Base-by-base conservation (phyloP, 148 eudicot genomes). In the Rhododendron simsii region DNA sequence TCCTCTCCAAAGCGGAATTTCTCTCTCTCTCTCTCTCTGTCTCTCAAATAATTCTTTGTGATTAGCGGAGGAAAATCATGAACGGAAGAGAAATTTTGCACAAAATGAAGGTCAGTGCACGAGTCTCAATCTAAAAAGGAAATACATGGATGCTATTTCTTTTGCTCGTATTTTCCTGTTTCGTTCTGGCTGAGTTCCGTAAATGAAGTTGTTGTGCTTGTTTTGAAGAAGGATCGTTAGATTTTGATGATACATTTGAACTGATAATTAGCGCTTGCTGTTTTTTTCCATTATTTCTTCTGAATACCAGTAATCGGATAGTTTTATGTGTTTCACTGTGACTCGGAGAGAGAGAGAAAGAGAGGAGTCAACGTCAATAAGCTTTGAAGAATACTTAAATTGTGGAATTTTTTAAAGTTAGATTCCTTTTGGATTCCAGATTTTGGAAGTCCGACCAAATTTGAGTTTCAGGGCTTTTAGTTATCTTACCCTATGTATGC, bases 1-100 rank as follows among this genome's bases (percentile, higher is more conserved):
- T 7, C 28, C 67, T 81, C 45, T 81, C 2, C 23, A 82, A 48
- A n/a, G 33, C 41, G 18, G 37, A 14, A 45, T n/a, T 48, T 44
- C 44, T 67, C 47, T 80, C 48, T 51, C 65, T 21, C 15, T 67
- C 39, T 39, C 53, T 63, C 55, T 67, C 39, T n/a, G n/a, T 80
- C 44, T 44, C 85, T 83, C 55, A n/a, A 33, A 33, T 33, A 30
- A 30, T n/a, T 41, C 77, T 67, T 35, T 67, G 30, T 48, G 77
- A 67, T 44, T 45, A 12, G 78, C 23, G 37, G 21, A 33, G 33
- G 13, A 50, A 51, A 73, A 87, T 84, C 90, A 91, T 91, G 93
- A 86, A 67, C 78, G 90, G 90, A 30, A 91, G 88, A 84, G 91
- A 90, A 51, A 83, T 91, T 91, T 89, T 91, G 57, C 90, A 88